phyloP scores from a whole-genome alignment of 176 grass and related monocot genomes.

The Bonia amplexicaulis region DNA sequence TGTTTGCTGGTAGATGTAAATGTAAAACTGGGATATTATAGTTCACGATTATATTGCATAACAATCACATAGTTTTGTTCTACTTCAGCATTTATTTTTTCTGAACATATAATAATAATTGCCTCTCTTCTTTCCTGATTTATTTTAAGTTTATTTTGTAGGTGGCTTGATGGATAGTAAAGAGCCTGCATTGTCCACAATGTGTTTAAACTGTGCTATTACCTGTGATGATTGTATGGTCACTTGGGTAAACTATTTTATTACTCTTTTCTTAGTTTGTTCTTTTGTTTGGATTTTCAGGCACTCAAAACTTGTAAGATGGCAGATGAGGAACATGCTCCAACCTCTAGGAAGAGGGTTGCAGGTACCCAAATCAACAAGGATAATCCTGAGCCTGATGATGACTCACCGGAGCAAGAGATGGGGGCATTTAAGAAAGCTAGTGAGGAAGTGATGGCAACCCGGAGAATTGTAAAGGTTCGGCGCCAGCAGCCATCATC shows the following conservation, averaged over 20 bases:
- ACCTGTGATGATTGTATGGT: background rate
- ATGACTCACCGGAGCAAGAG: conserved; percentile 51
- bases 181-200: background rate
- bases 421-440: conserved; percentile 87
- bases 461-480: conserved; percentile 77
- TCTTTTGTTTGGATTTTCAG: conserved; percentile 10
- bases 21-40: background rate
- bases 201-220: background rate
- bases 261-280: background rate
- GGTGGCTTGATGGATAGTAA: background rate
- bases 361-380: conserved; percentile 73
- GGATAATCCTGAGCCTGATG: conserved; percentile 86
- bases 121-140: background rate
- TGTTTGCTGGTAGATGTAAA: background rate
- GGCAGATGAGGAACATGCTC: conserved; percentile 62
- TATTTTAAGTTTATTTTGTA: conserved; percentile 1
- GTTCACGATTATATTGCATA: background rate
- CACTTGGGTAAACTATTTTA: background rate
- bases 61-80: background rate
- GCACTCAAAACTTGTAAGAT: conserved; percentile 39
- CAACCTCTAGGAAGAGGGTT: conserved; percentile 81
- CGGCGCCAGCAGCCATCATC: conserved; percentile 49
- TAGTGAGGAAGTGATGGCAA: conserved; percentile 96
- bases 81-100: background rate
- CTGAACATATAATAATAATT: background rate